A percentile compares a stretch with the other conserved stretches of the same genome.
Evolutionary conservation across 805 yeast genomes (phyloP).

Genomic region (Pichia californica): DNA sequence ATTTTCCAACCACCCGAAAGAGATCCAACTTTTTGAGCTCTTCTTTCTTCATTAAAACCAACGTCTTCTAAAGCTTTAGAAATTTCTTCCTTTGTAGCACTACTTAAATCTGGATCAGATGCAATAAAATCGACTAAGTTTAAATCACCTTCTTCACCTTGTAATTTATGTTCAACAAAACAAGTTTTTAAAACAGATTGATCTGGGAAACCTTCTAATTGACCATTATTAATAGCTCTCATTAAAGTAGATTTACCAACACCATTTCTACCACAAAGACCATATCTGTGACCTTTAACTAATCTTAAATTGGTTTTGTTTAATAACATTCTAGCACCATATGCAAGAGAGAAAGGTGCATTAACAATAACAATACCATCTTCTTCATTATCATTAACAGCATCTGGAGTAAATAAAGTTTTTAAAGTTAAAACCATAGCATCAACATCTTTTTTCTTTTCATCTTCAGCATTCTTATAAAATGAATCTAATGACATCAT

Average conservation of each 20-base stretch:
- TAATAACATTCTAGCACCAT: constrained; percentile 94
- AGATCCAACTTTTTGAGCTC: constrained; percentile 87
- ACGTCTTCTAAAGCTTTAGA: constrained; percentile 71
- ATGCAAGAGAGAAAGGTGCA: constrained; percentile 91
- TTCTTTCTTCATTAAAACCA: constrained; percentile 88
- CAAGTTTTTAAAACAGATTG: constrained; percentile 82
- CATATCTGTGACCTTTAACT: constrained; percentile 92
- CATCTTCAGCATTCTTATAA: constrained; percentile 27
- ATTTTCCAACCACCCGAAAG: constrained; percentile 99
- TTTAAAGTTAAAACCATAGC: constrained; percentile 42
- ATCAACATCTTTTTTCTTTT: constrained; percentile 36
- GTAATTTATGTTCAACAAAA: constrained; percentile 94
- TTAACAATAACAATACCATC: constrained; percentile 91
- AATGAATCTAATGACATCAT: constrained; percentile 32
- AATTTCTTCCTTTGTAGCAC: constrained; percentile 63
- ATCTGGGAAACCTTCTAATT: constrained; percentile 95
- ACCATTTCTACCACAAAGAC: constrained; percentile 97
- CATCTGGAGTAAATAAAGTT: constrained; percentile 47
- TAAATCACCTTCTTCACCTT: constrained; percentile 90
- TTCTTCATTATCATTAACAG: constrained; percentile 52
- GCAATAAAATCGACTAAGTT: constrained; percentile 85
- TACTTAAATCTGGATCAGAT: constrained; percentile 71
- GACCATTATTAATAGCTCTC: constrained; percentile 96
- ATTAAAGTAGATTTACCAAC: constrained; percentile 97
- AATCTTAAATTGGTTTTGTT: constrained; percentile 87